phyloP scores from a whole-genome alignment of 192 early-diverging fungal species.

The Cetraspora pellucida region DNA sequence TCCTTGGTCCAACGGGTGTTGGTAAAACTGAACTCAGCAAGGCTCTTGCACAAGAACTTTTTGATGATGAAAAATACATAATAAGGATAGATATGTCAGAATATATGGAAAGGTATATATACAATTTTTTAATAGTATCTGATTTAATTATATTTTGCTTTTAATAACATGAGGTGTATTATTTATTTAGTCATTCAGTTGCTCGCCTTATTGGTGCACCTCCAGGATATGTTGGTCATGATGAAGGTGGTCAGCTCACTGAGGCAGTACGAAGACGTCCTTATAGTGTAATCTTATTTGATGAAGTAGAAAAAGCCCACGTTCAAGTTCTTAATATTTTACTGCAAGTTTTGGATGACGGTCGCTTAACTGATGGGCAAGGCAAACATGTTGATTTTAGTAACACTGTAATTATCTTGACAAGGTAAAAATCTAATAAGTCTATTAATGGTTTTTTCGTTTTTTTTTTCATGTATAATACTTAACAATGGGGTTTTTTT shows the following conservation, averaged over 20 bases:
- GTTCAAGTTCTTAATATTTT: slow-evolving; percentile 76
- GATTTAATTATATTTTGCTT: neutral
- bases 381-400: slow-evolving; percentile 92
- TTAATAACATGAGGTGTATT: neutral
- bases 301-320: slow-evolving; percentile 99
- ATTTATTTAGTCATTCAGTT: slow-evolving; percentile 66
- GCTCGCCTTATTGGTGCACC: slow-evolving; percentile 92
- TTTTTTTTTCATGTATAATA: neutral
- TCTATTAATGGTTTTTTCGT: neutral
- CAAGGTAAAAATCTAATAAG: slow-evolving; percentile 59
- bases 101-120: slow-evolving; percentile 77
- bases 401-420: slow-evolving; percentile 96
- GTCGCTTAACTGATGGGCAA: slow-evolving; percentile 87
- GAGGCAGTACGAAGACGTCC: slow-evolving; percentile 90
- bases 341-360: slow-evolving; percentile 91
- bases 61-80: slow-evolving; percentile 95
- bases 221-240: slow-evolving; percentile 96
- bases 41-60: slow-evolving; percentile 82
- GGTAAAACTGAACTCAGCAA: slow-evolving; percentile 90
- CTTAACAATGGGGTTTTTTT: neutral
- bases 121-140: neutral
- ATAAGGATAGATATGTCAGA: slow-evolving; percentile 99
- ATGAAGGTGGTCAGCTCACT: slow-evolving; percentile 95
- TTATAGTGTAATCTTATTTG: slow-evolving; percentile 93
- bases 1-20: slow-evolving; percentile 95